Evolutionary conservation across 768 basidiomycete species (phyloP).

Genomic region (Rhodocollybia butyracea): DNA sequence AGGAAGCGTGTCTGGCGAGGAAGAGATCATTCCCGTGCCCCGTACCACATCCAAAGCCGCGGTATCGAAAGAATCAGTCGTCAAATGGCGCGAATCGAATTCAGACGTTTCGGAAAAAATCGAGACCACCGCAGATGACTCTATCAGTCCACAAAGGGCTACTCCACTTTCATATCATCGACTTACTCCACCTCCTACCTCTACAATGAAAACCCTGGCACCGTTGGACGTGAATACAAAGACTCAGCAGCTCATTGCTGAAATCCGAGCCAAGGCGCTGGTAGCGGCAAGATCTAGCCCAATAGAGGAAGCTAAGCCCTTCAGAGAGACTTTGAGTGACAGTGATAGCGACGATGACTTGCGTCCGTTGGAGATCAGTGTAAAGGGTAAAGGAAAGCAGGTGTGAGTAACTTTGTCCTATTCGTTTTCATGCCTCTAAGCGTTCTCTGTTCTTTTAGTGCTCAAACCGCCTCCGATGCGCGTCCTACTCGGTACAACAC

Average conservation of each 20-base stretch:
- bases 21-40: conserved; percentile 42
- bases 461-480: background rate
- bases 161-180: conserved; percentile 6
- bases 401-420: background rate
- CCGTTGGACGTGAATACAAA: conserved; percentile 37
- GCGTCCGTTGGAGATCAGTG: background rate
- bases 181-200: conserved; percentile 11
- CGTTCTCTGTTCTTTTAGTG: background rate
- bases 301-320: conserved; percentile 24
- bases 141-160: background rate
- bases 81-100: conserved; percentile 9
- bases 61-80: background rate
- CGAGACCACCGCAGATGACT: background rate
- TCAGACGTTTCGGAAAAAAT: conserved; percentile 10
- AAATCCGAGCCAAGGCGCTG: conserved; percentile 61
- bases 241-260: conserved; percentile 56
- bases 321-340: conserved; percentile 7
- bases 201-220: conserved; percentile 1
- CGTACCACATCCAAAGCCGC: conserved; percentile 19
- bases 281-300: conserved; percentile 44
- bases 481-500: background rate
- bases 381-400: conserved; percentile 15
- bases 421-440: background rate
- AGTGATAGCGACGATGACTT: conserved; percentile 11
- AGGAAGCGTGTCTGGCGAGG: conserved; percentile 68